Conservation (phyloP, 139 green algal species). For the Chlamydomonas incerta region DNA sequence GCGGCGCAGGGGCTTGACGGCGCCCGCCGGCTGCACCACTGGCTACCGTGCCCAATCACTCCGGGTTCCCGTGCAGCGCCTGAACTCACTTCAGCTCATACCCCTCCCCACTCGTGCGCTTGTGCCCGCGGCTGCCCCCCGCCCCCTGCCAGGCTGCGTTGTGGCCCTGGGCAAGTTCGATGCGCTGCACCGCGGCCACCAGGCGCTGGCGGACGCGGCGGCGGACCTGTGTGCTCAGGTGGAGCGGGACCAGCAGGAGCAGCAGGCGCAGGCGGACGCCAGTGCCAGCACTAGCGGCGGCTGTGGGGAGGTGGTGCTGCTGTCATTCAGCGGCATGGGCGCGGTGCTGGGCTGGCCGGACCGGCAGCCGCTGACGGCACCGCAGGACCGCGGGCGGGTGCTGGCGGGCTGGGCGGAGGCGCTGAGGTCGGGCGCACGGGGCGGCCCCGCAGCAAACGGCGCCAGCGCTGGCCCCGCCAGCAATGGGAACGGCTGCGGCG, state of each 20-base stretch:
- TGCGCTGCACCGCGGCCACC: conserved; percentile 91
- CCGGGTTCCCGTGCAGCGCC: too few species aligned
- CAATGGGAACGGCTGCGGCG: background rate
- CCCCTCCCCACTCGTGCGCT: background rate
- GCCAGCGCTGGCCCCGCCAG: background rate
- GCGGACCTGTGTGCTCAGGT: background rate
- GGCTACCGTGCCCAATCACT: background rate
- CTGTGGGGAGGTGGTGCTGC: conserved; percentile 69
- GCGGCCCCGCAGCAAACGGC: background rate
- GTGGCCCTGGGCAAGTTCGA: conserved; percentile 96
- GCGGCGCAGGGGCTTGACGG: too few species aligned
- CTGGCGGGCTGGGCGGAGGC: conserved; percentile 74
- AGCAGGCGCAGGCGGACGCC: background rate
- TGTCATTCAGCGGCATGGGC: conserved; percentile 91
- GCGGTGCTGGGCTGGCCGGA: conserved; percentile 80
- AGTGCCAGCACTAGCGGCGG: too few species aligned
- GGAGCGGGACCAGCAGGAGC: background rate
- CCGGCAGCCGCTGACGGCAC: conserved; percentile 82
- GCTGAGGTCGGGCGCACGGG: background rate
- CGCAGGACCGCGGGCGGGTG: conserved; percentile 76
- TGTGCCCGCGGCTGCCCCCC: too few species aligned
- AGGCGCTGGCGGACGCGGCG: conserved; percentile 66
- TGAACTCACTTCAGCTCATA: too few species aligned
- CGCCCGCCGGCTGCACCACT: too few species aligned
- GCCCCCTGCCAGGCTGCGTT: conserved; percentile 59